phyloP scores from a whole-genome alignment of 2,329 filamentous ascomycete species.

The Curvularia spicifera region DNA sequence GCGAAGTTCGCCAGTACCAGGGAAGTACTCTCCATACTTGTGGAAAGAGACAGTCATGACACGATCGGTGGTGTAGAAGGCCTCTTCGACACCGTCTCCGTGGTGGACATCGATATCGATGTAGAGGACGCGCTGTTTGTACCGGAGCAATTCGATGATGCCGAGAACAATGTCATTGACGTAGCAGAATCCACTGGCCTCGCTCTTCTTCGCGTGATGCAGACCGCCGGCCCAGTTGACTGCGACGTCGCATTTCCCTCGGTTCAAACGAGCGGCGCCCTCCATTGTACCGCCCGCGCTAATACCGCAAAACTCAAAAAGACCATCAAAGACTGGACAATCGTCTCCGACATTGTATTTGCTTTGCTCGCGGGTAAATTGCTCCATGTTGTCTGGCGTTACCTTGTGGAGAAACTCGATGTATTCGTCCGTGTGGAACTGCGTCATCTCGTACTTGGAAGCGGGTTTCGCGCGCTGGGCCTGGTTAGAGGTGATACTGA shows the following conservation, averaged over 20 bases:
- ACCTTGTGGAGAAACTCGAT: conserved; percentile 81
- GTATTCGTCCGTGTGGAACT: conserved; percentile 76
- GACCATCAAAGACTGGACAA: conserved; percentile 70
- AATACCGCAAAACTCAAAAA: conserved; percentile 75
- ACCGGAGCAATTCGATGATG: conserved; percentile 84
- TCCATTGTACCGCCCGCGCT: conserved; percentile 74
- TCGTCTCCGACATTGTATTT: conserved; percentile 71
- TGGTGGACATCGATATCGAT: conserved; percentile 95
- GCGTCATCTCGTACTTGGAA: conserved; percentile 73
- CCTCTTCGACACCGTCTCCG: conserved; percentile 78
- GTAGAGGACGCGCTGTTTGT: conserved; percentile 86
- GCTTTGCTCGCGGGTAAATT: conserved; percentile 88
- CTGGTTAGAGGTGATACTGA: conserved; percentile 16
- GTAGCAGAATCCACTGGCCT: conserved; percentile 97
- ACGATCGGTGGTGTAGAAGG: conserved; percentile 73
- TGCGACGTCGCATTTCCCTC: conserved; percentile 71
- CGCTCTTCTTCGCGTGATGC: conserved; percentile 93
- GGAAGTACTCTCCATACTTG: conserved; percentile 76
- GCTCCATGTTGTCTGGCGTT: conserved; percentile 98
- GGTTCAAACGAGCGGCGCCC: conserved; percentile 70
- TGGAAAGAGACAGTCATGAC: conserved; percentile 76
- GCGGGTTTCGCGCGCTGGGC: conserved; percentile 56
- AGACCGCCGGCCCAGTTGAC: conserved; percentile 81
- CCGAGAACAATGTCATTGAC: conserved; percentile 96
- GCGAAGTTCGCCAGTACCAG: conserved; percentile 71